Evolutionary conservation across 106 monocot genomes (phyloP).

Genomic region (Iris macrosiphon): DNA sequence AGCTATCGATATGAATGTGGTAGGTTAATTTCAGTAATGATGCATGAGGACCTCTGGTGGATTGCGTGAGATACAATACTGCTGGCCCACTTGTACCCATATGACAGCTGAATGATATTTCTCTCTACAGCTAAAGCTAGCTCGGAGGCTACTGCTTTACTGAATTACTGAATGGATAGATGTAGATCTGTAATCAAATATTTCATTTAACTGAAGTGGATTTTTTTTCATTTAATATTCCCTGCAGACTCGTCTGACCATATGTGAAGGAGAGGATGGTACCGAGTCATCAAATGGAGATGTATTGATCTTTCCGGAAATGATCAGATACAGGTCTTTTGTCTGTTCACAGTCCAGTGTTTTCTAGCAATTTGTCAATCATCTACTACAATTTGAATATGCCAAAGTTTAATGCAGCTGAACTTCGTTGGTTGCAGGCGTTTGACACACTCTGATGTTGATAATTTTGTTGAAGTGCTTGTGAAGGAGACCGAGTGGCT

Average conservation of each 20-base stretch:
- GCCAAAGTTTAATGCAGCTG: slow-evolving; percentile 1
- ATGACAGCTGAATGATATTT: too few relatives aligned
- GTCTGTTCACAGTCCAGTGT: too few relatives aligned
- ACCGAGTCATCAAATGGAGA: slow-evolving; percentile 95
- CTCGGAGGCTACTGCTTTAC: too few relatives aligned
- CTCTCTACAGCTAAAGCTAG: too few relatives aligned
- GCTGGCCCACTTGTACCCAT: too few relatives aligned
- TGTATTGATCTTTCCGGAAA: slow-evolving; percentile 94
- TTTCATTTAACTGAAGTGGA: neutral
- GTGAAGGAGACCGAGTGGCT: slow-evolving; percentile 77
- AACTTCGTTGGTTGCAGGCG: slow-evolving; percentile 35
- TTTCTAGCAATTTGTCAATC: too few relatives aligned
- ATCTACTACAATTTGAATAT: neutral
- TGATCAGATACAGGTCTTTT: slow-evolving; percentile 91
- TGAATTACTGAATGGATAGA: too few relatives aligned
- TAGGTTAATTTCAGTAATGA: too few relatives aligned
- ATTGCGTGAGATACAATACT: too few relatives aligned
- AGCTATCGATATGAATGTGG: too few relatives aligned
- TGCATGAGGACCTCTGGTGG: too few relatives aligned
- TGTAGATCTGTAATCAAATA: too few relatives aligned
- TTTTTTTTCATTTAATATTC: slow-evolving; percentile 1
- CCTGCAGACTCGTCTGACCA: slow-evolving; percentile 72
- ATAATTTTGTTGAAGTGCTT: slow-evolving; percentile 85
- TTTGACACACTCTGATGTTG: slow-evolving; percentile 84
- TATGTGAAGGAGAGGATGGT: slow-evolving; percentile 93